Conservation (phyloP, 2,329 filamentous ascomycete genomes). For the Rhynchosporium agropyri region DNA sequence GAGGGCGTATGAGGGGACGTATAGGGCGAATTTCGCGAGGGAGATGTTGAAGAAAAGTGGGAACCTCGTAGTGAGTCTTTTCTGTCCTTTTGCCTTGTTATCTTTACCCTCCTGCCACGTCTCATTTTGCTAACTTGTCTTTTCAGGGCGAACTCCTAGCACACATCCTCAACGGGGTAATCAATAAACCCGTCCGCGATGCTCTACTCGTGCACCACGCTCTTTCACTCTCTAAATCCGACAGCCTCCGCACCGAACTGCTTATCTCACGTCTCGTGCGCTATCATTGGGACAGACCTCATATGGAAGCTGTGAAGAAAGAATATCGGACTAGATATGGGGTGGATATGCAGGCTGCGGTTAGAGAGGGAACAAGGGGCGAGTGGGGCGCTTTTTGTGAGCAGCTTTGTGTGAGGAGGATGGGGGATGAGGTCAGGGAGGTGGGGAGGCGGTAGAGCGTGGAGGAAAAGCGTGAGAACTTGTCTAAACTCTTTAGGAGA, state of each 20-base stretch:
- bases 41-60: conserved; percentile 86
- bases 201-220: conserved; percentile 90
- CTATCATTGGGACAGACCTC: conserved; percentile 87
- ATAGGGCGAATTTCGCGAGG: conserved; percentile 80
- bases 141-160: conserved; percentile 88
- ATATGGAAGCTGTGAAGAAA: conserved; percentile 77
- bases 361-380: conserved; percentile 74
- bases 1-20: conserved; percentile 71
- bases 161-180: conserved; percentile 94
- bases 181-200: conserved; percentile 93
- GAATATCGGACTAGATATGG: conserved; percentile 81
- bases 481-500: too few species aligned
- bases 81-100: conserved; percentile 13
- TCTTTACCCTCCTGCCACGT: background rate
- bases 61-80: conserved; percentile 80
- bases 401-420: conserved; percentile 65
- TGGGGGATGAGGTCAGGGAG: conserved; percentile 62
- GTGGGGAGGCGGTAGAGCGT: conserved; percentile 19
- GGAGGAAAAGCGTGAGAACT: background rate
- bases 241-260: conserved; percentile 77
- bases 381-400: conserved; percentile 79
- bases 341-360: conserved; percentile 72
- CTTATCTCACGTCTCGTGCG: conserved; percentile 86
- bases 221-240: conserved; percentile 67
- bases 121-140: background rate